Conservation (phyloP, 2,329 filamentous ascomycete species). For the Ascochyta koolunga region DNA sequence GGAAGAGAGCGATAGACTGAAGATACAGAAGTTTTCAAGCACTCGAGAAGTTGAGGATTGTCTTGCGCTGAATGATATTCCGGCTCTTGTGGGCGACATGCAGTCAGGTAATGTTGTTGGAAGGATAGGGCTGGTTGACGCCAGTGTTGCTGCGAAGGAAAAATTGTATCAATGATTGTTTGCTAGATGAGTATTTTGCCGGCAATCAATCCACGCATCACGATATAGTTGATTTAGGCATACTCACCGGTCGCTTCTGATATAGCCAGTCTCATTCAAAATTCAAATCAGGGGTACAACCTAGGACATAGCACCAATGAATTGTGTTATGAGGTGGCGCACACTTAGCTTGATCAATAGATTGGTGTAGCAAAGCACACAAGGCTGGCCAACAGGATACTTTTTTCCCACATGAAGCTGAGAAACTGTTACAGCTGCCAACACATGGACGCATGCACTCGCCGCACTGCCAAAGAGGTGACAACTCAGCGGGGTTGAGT, state of each 20-base stretch:
- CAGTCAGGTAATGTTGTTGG: neutral
- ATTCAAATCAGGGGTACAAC: neutral
- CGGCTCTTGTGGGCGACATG: constrained; percentile 9
- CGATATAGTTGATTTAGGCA: neutral
- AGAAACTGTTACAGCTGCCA: constrained; percentile 25
- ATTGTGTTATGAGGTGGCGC: neutral
- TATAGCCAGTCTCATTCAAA: neutral
- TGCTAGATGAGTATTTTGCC: neutral
- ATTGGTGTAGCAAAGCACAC: constrained; percentile 9
- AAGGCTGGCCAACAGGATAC: constrained; percentile 32
- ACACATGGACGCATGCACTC: constrained; percentile 30
- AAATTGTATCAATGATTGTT: neutral
- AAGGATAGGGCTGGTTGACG: constrained; percentile 3
- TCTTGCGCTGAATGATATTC: neutral
- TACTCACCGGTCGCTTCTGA: neutral
- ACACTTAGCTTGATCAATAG: neutral
- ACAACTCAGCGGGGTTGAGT: constrained; percentile 32
- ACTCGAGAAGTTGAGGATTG: neutral
- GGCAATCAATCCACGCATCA: neutral
- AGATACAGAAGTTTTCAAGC: neutral
- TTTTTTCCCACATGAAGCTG: constrained; percentile 30
- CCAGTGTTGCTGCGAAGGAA: neutral
- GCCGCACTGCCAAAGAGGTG: constrained; percentile 12
- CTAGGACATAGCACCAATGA: neutral
- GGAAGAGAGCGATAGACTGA: neutral